Conservation (phyloP, 2,329 filamentous ascomycete genomes). For the Calonectria crousiana region DNA sequence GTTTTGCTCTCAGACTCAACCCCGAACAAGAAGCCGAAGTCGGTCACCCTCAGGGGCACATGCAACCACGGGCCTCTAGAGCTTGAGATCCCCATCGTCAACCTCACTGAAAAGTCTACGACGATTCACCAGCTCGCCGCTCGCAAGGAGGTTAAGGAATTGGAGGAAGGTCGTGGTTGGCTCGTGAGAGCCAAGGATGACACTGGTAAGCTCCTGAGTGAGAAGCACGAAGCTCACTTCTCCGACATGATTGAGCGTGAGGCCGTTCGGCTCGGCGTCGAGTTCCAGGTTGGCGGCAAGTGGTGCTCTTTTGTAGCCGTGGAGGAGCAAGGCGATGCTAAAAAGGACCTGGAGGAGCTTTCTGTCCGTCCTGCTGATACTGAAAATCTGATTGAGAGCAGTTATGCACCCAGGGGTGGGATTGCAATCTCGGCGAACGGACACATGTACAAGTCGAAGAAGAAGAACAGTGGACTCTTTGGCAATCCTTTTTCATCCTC, state of each 20-base stretch:
- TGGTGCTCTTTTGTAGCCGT: slow-evolving; percentile 82
- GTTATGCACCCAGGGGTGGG: neutral
- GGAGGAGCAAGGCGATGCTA: slow-evolving; percentile 52
- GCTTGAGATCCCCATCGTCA: slow-evolving; percentile 72
- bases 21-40: slow-evolving; percentile 55
- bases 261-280: slow-evolving; percentile 73
- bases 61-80: slow-evolving; percentile 69
- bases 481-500: neutral
- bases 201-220: slow-evolving; percentile 57
- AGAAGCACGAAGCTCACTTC: slow-evolving; percentile 63
- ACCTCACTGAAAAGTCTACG: slow-evolving; percentile 57
- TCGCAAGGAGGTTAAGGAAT: slow-evolving; percentile 74
- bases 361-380: neutral
- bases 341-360: slow-evolving; percentile 6
- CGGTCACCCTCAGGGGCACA: slow-evolving; percentile 69
- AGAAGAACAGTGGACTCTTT: neutral
- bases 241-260: slow-evolving; percentile 73
- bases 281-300: slow-evolving; percentile 76
- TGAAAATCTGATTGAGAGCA: neutral
- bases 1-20: slow-evolving; percentile 70
- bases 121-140: slow-evolving; percentile 79
- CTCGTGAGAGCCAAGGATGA: slow-evolving; percentile 63
- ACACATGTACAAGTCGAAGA: neutral
- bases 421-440: no score
- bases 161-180: slow-evolving; percentile 80